These are phyloP conservation scores for Lumnitzera littorea DNA, from an alignment of 345 rosid genomes.

Conservation along the genomic window DNA sequence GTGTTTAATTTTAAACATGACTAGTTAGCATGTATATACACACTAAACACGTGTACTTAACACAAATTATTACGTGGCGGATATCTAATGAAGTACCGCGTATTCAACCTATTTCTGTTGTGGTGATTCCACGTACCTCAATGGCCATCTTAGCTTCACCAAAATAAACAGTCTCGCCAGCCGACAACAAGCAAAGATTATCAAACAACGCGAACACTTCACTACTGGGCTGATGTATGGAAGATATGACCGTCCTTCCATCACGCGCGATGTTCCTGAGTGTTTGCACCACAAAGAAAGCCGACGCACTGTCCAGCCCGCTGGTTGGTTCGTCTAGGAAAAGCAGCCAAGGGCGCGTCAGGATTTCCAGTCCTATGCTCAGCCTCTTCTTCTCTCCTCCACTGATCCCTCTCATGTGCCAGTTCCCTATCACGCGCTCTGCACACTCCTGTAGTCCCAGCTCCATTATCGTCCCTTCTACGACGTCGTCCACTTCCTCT, in stretches of 20 bases:
- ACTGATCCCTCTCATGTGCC: conserved; percentile 75
- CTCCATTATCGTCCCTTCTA: conserved; percentile 50
- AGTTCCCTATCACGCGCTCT: conserved; percentile 50
- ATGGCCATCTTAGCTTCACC: conserved; percentile 61
- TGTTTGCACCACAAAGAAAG: conserved; percentile 57
- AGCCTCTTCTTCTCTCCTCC: conserved; percentile 79
- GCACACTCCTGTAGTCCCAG: conserved; percentile 70
- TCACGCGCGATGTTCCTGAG: conserved; percentile 57
- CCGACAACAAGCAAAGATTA: conserved; percentile 61
- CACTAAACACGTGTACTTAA: too few relatives aligned
- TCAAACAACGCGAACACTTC: conserved; percentile 73
- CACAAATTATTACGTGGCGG: too few relatives aligned
- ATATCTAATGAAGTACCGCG: too few relatives aligned
- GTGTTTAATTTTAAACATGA: too few relatives aligned
- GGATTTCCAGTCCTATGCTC: conserved; percentile 65
- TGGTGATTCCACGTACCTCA: conserved; percentile 28
- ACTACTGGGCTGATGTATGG: conserved; percentile 77
- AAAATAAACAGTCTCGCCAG: conserved; percentile 63
- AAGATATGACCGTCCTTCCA: conserved; percentile 54
- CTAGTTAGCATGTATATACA: too few relatives aligned
- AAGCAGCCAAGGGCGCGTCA: conserved; percentile 48
- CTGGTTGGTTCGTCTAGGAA: conserved; percentile 76
- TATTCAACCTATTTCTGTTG: too few relatives aligned
- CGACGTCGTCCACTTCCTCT: conserved; percentile 34
- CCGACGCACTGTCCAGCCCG: conserved; percentile 74